phyloP scores from a whole-genome alignment of 352 stramenopile species.

The Phytophthora megakarya region DNA sequence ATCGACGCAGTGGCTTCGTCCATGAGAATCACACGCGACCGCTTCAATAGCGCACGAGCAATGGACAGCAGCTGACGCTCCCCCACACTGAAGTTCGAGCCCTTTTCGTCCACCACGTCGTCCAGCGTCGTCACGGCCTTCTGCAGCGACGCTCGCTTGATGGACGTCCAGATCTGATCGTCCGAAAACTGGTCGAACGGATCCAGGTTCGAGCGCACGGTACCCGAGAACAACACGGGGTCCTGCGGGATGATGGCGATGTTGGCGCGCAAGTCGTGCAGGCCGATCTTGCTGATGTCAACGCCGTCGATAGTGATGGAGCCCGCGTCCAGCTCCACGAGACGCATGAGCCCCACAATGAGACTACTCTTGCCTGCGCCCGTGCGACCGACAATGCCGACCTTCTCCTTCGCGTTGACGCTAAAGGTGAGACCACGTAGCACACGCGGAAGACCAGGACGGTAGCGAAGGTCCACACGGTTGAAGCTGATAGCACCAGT shows the following conservation, averaged over 20 bases:
- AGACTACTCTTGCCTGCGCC: conserved; percentile 53
- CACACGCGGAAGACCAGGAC: conserved; percentile 47
- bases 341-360: conserved; percentile 47
- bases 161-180: conserved; percentile 40
- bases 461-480: conserved; percentile 50
- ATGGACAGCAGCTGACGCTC: conserved; percentile 96
- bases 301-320: conserved; percentile 87
- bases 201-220: conserved; percentile 90
- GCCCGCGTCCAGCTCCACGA: conserved; percentile 45
- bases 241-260: conserved; percentile 83
- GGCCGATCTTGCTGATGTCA: conserved; percentile 55
- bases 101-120: conserved; percentile 88
- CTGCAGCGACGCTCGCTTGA: conserved; percentile 18
- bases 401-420: conserved; percentile 83
- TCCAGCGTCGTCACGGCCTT: conserved; percentile 91
- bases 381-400: conserved; percentile 61
- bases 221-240: conserved; percentile 91
- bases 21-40: conserved; percentile 90
- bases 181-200: conserved; percentile 60
- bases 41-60: conserved; percentile 90
- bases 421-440: conserved; percentile 40
- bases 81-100: conserved; percentile 95
- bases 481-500: conserved; percentile 47
- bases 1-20: conserved; percentile 96
- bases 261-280: conserved; percentile 42